Percentiles rank a stretch among this genome's conserved stretches.
Evolutionary conservation across 2,329 filamentous ascomycete genomes (phyloP).

Genomic region (Tympanopsis confertula): DNA sequence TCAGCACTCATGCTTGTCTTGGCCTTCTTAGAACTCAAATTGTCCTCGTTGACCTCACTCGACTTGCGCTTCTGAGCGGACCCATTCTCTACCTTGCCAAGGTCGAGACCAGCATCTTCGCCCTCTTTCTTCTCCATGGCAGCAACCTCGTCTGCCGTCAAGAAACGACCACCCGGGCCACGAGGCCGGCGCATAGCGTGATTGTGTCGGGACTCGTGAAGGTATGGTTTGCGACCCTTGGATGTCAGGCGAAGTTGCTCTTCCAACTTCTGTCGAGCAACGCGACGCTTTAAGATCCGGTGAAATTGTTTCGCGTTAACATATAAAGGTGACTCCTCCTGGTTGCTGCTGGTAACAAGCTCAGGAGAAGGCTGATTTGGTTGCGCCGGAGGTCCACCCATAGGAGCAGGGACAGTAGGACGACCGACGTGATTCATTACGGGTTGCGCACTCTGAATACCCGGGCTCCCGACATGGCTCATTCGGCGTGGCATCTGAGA

Average conservation of each 20-base stretch:
- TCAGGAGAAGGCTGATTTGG: slow-evolving; percentile 69
- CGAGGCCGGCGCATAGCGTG: slow-evolving; percentile 93
- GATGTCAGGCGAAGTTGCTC: slow-evolving; percentile 84
- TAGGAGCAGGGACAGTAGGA: slow-evolving; percentile 39
- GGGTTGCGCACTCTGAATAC: slow-evolving; percentile 60
- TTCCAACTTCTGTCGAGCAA: slow-evolving; percentile 85
- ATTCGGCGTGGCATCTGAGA: slow-evolving; percentile 56
- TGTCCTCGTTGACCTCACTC: slow-evolving; percentile 27
- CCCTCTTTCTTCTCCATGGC: slow-evolving; percentile 65
- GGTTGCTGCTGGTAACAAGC: slow-evolving; percentile 52
- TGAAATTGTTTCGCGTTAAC: slow-evolving; percentile 99
- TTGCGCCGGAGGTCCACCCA: slow-evolving; percentile 50
- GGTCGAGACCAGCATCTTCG: slow-evolving; percentile 14
- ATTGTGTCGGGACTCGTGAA: slow-evolving; percentile 95
- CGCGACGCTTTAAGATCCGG: slow-evolving; percentile 84
- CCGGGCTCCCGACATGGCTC: slow-evolving; percentile 67
- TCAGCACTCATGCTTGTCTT: slow-evolving; percentile 37
- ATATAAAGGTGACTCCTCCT: slow-evolving; percentile 88
- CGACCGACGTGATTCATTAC: slow-evolving; percentile 61
- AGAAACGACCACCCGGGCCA: slow-evolving; percentile 85
- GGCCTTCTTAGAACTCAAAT: slow-evolving; percentile 31
- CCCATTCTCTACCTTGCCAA: slow-evolving; percentile 18
- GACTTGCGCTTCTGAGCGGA: slow-evolving; percentile 37
- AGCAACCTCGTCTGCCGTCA: slow-evolving; percentile 91
- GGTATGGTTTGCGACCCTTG: slow-evolving; percentile 90